These are phyloP conservation scores for Myxozyma udenii DNA, from an alignment of 805 yeast genomes.

Conservation along the genomic window DNA sequence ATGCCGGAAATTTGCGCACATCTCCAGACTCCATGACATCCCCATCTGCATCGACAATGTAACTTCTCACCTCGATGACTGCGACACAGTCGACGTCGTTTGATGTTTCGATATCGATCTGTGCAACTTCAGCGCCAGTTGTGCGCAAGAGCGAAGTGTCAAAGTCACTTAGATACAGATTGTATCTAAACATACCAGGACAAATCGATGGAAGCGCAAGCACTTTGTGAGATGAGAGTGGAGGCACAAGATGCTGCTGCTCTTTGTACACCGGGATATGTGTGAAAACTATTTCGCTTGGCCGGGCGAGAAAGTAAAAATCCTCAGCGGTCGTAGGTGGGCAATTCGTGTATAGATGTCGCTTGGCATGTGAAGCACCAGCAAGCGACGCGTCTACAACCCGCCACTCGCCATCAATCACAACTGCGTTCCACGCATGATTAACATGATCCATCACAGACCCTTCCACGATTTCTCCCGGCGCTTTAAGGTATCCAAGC, in stretches of 20 bases:
- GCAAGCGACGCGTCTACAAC: constrained; percentile 72
- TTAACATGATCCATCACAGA: constrained; percentile 42
- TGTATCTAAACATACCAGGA: constrained; percentile 67
- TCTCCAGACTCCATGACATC: constrained; percentile 40
- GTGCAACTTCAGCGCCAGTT: constrained; percentile 72
- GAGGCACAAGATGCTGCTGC: constrained; percentile 84
- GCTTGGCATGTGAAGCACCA: constrained; percentile 53
- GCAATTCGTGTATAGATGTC: constrained; percentile 44
- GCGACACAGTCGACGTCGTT: constrained; percentile 64
- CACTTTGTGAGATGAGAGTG: constrained; percentile 73
- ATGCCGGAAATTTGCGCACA: constrained; percentile 48
- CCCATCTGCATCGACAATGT: constrained; percentile 22
- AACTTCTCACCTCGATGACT: constrained; percentile 37
- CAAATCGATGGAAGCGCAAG: constrained; percentile 81
- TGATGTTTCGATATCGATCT: constrained; percentile 72
- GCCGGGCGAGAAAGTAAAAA: constrained; percentile 75
- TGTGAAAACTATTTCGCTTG: constrained; percentile 70
- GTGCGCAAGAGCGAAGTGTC: constrained; percentile 74
- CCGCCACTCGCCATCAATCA: constrained; percentile 73
- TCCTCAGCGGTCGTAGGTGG: constrained; percentile 42
- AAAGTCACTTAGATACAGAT: constrained; percentile 60
- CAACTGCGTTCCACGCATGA: constrained; percentile 85
- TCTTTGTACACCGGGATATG: constrained; percentile 79
- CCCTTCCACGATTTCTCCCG: constrained; percentile 54
- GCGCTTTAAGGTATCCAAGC: constrained; percentile 78